These are phyloP conservation scores for Plasmodium malariae DNA, from an alignment of 169 alveolate genomes.

Conservation along the genomic window DNA sequence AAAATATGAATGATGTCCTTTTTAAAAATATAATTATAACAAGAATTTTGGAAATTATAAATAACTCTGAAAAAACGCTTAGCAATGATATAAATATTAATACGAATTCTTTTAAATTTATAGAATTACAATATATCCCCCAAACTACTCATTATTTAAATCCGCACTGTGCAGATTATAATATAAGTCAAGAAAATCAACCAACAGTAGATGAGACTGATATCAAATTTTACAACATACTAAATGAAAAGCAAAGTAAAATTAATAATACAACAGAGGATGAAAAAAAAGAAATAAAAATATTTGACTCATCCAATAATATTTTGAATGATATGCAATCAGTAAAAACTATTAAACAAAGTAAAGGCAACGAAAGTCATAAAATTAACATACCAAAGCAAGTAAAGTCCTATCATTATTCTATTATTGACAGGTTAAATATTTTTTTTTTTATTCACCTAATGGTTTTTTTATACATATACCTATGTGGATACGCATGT, in stretches of 20 bases:
- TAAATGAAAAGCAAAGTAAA: conserved; percentile 57
- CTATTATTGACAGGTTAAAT: conserved; percentile 59
- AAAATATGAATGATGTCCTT: conserved; percentile 23
- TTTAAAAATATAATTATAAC: conserved; percentile 46
- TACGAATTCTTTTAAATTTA: conserved; percentile 12
- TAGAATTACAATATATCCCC: conserved; percentile 38
- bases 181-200: background rate
- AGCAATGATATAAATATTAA: conserved; percentile 29
- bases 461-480: background rate
- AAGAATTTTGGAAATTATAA: conserved; percentile 27
- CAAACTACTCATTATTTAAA: conserved; percentile 69
- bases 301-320: conserved; percentile 11
- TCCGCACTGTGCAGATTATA: conserved; percentile 36
- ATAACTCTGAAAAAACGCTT: conserved; percentile 13
- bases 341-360: conserved; percentile 45
- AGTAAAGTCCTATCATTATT: conserved; percentile 57
- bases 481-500: conserved; percentile 2
- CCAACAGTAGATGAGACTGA: conserved; percentile 29
- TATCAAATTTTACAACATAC: conserved; percentile 38
- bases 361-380: background rate
- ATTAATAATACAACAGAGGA: conserved; percentile 6
- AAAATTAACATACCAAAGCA: conserved; percentile 36
- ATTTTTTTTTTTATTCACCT: background rate
- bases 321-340: conserved; percentile 50
- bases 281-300: conserved; percentile 38